Percentiles rank a stretch among this genome's conserved stretches.
phyloP scores from a whole-genome alignment of 2,329 filamentous ascomycete genomes.

The Paecilomyces dactylethromorphus region DNA sequence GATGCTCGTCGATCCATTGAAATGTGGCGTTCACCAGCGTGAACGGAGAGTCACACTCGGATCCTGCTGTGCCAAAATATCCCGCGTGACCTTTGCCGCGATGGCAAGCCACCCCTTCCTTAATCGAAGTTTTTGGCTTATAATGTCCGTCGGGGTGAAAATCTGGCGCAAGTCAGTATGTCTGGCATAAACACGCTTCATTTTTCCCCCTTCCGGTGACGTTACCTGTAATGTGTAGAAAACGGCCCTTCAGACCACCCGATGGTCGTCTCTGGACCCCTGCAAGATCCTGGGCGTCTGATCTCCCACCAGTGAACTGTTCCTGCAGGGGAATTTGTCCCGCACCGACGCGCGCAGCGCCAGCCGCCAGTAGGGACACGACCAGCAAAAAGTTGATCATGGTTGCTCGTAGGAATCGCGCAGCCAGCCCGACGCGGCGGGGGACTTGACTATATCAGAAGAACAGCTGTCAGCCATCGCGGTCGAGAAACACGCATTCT shows the following conservation, averaged over 20 bases:
- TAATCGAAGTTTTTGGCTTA: conserved; percentile 67
- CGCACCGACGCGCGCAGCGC: background rate
- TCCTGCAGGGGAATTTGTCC: background rate
- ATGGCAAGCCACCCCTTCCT: conserved; percentile 68
- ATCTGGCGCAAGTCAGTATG: conserved; percentile 51
- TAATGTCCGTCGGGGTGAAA: conserved; percentile 89
- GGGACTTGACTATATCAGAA: background rate
- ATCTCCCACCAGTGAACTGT: background rate
- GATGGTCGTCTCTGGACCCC: background rate
- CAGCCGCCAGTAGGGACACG: background rate
- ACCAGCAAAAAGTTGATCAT: background rate
- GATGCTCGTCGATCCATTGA: conserved; percentile 72
- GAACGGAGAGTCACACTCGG: conserved; percentile 80
- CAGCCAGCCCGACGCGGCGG: background rate
- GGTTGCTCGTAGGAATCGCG: background rate
- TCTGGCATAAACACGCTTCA: background rate
- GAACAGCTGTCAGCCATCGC: background rate
- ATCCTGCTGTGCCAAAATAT: conserved; percentile 74
- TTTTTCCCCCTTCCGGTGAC: background rate
- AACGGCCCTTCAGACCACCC: conserved; percentile 57
- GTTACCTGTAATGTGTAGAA: conserved; percentile 80
- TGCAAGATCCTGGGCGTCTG: background rate
- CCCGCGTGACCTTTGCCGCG: conserved; percentile 70
- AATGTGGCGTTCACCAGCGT: conserved; percentile 82
- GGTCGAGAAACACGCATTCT: background rate